phyloP scores from a whole-genome alignment of 202 grass and related monocot species.

The Sporobolus alterniflorus region DNA sequence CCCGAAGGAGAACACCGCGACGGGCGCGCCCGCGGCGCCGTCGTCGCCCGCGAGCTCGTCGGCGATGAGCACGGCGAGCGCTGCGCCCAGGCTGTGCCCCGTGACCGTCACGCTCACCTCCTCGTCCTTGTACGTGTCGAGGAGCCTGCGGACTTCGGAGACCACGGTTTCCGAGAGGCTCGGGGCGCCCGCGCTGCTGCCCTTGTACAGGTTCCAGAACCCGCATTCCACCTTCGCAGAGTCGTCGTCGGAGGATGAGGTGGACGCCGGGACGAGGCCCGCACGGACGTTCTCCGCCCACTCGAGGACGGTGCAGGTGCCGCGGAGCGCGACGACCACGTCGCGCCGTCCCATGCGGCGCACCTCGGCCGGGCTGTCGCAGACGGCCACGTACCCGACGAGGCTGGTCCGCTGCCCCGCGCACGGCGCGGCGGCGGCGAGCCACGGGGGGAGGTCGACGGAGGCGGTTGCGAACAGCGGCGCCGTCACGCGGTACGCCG shows the following conservation, averaged over 20 bases:
- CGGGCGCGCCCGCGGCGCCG: slow-evolving; percentile 6
- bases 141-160: slow-evolving; percentile 50
- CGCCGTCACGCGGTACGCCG: slow-evolving; percentile 65
- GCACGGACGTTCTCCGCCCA: slow-evolving; percentile 93
- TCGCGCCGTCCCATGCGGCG: slow-evolving; percentile 90
- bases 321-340: slow-evolving; percentile 83
- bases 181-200: slow-evolving; percentile 48
- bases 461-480: slow-evolving; percentile 82
- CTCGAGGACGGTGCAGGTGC: slow-evolving; percentile 86
- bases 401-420: slow-evolving; percentile 58
- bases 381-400: slow-evolving; percentile 91
- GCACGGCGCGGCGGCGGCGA: slow-evolving; percentile 44
- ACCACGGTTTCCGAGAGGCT: slow-evolving; percentile 74
- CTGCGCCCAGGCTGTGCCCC: slow-evolving; percentile 85
- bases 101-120: slow-evolving; percentile 84
- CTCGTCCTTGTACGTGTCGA: slow-evolving; percentile 64
- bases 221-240: slow-evolving; percentile 88
- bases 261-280: slow-evolving; percentile 51
- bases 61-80: slow-evolving; percentile 70
- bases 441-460: slow-evolving; percentile 45
- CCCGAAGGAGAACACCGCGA: slow-evolving; percentile 87
- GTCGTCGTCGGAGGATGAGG: background rate
- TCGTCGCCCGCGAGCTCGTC: slow-evolving; percentile 55
- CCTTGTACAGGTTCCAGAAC: slow-evolving; percentile 87
- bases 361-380: slow-evolving; percentile 64